Evolutionary conservation across 768 basidiomycete genomes (phyloP), one percentile per base, ranked within the genome.

Genomic region (Exidia glandulosa): DNA sequence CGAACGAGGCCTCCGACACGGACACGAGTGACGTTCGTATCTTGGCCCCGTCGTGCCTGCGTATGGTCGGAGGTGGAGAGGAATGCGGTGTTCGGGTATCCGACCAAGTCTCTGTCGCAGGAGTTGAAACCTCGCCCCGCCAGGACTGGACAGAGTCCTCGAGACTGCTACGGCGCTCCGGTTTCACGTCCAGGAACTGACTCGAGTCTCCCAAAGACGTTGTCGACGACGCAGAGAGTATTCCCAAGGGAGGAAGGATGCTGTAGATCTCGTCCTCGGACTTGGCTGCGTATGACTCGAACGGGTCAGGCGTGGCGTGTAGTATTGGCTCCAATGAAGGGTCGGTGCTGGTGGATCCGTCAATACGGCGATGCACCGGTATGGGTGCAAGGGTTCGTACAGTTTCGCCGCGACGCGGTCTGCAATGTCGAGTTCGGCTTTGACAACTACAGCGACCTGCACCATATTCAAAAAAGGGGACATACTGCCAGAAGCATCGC

Each of bases 261-360:
- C 85, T 90, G 74, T 95, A 95, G 64, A 96, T 94, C 68, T 92
- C 87, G 66, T 93, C 87, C 70, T 94, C 90, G 45, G 88, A 78
- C 65, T 87, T 89, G 2, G 88, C 86, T 3, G 90, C 91, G 66
- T 95, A 95, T 0, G 90, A 82, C 64, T 95, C 93, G 63, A 95
- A 95, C 32, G 94, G 90, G 70, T 96, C 94, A 23, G 93, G 93
- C 54, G 94, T 80, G 7, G 87, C 81, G 71, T 91, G 86, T 2
- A 97, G 76, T 84, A 97, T 88, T 1, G 88, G 88, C 69, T 97
- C 93, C 59, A 97, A 83, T 45, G 90, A 79, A 31, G 91, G 89
- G 72, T 97, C 94, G 62, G 89, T 90, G n/a, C 60, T 64, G 48
- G 16, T 13, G 25, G 0, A 54, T 19, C 4, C 3, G 50, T 54